Conservation (phyloP, 2,329 filamentous ascomycete species). For the Zalaria sp. region DNA sequence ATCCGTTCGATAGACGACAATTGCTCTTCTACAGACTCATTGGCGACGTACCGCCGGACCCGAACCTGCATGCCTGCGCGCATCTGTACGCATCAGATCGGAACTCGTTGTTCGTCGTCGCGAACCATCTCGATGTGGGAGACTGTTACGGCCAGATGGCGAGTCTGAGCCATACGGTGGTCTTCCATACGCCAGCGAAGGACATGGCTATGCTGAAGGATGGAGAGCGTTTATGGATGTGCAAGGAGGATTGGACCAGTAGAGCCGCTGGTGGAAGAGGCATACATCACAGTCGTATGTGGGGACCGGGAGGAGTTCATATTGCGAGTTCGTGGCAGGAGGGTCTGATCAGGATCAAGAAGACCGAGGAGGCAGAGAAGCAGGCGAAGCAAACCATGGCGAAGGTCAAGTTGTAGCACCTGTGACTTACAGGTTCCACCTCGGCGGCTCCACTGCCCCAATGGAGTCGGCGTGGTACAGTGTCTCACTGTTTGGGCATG, state of each 20-base stretch:
- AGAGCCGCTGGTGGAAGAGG: conserved; percentile 30
- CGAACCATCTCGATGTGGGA: conserved; percentile 32
- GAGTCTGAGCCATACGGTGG: conserved; percentile 33
- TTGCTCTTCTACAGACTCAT: conserved; percentile 32
- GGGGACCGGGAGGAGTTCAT: conserved; percentile 26
- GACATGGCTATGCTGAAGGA: conserved; percentile 27
- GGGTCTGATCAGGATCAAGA: conserved; percentile 25
- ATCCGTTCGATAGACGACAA: conserved; percentile 23
- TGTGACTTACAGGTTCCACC: neutral
- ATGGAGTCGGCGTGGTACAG: no score
- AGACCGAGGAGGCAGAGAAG: conserved; percentile 6
- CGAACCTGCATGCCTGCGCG: conserved; percentile 43
- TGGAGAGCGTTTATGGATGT: conserved; percentile 28
- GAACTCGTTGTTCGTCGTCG: conserved; percentile 39
- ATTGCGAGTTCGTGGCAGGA: conserved; percentile 36
- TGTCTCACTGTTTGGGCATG: no score
- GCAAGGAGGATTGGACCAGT: conserved; percentile 34
- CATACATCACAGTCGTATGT: conserved; percentile 33
- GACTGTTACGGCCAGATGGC: conserved; percentile 28
- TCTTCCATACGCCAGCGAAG: conserved; percentile 29
- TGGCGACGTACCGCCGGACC: conserved; percentile 20
- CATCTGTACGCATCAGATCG: conserved; percentile 44
- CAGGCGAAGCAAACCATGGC: conserved; percentile 4
- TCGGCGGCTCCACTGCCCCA: no score
- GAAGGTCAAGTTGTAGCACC: conserved; percentile 5